Evolutionary conservation across 305 asterid genomes (phyloP), one percentile per base, ranked within the genome.

Genomic region (Plantago coronopus): DNA sequence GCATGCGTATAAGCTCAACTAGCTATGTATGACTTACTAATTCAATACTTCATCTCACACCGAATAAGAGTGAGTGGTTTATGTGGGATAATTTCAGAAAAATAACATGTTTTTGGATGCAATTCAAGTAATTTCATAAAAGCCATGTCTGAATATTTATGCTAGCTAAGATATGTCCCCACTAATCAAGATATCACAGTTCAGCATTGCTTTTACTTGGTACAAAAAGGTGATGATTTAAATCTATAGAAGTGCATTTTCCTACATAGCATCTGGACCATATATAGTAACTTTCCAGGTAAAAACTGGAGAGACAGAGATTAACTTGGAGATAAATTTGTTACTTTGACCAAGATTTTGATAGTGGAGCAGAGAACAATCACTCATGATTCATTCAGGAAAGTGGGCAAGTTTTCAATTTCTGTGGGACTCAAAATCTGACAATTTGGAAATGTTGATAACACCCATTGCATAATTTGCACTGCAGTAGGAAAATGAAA

Each of bases 291-390:
- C 19, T 51, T 51, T 51, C 57, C 57, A 51, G 57, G 57, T 51
- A 34, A 23, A 51, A 48, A 51, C 18, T 22, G n/a, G 17, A 15
- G 29, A 15, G 19, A 4, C 18, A 5, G 17, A 15, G 19, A 4
- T 17, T 51, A 51, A n/a, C 17, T 51, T 23, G 18, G 57, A 51
- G 57, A 51, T 51, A 51, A 51, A 2, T 51, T 51, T 51, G 29
- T 51, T 23, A 51, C 25, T 51, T 51, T 51, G 57, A 11, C 29
- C 38, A 51, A 21, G 13, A 22, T 14, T 34, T 51, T 51, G 5
- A 51, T 51, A 51, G 57, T 51, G 57, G 57, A 51, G 40, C 57
- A 51, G 57, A 51, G 57, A 51, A 51, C 57, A 51, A 51, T 50
- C 57, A 50, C 57, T 50, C 18, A 50, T 51, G 57, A 50, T 31